phyloP scores from a whole-genome alignment of 2,329 filamentous ascomycete species.

The Neonectria hederae region DNA sequence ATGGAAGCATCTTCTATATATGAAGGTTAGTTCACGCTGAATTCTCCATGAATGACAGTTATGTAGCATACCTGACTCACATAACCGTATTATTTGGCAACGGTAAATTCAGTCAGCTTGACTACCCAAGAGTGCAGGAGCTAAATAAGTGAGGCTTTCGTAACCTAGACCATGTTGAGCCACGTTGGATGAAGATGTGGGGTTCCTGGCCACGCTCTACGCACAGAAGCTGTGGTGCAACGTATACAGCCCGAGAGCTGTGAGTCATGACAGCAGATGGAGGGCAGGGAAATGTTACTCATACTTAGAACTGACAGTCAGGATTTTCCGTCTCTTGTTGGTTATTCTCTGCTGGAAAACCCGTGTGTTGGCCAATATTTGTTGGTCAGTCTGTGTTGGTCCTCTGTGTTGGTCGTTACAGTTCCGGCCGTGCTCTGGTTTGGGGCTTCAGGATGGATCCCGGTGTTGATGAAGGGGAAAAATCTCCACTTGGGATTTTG shows the following conservation, averaged over 20 bases:
- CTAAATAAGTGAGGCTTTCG: neutral
- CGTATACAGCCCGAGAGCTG: neutral
- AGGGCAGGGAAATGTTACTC: neutral
- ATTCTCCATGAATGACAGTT: neutral
- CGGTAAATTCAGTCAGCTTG: neutral
- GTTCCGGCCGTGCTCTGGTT: neutral
- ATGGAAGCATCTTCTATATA: neutral
- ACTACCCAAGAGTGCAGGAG: neutral
- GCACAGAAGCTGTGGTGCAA: conserved; percentile 1
- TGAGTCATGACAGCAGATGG: neutral
- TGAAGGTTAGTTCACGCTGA: neutral
- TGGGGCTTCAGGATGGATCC: neutral
- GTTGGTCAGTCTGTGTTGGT: neutral
- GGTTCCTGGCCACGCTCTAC: neutral
- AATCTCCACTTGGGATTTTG: neutral
- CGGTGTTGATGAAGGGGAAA: neutral
- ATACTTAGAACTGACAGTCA: neutral
- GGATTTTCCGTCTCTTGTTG: neutral
- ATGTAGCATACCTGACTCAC: neutral
- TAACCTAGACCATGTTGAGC: neutral
- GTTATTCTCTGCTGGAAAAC: neutral
- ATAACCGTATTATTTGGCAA: neutral
- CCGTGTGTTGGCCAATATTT: neutral
- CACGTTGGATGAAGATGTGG: neutral
- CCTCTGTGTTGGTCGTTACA: neutral